Evolutionary conservation across 352 stramenopile genomes (phyloP).

Genomic region (Globisporangium middletonii): DNA sequence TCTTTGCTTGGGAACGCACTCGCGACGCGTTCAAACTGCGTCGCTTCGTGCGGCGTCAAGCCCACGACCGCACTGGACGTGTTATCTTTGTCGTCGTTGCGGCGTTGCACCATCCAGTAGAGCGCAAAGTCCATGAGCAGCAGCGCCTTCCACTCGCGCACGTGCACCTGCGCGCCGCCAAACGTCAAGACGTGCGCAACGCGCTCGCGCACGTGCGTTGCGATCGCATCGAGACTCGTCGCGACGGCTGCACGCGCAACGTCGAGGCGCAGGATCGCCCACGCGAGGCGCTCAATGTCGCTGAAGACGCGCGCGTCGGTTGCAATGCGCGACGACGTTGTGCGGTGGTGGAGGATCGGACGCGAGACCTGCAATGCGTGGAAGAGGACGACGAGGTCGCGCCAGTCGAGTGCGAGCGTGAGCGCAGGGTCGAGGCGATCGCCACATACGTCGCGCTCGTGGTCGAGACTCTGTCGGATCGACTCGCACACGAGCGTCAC

Average conservation of each 20-base stretch:
- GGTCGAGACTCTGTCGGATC: conserved; percentile 21
- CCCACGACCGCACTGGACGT: not conserved
- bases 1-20: conserved; percentile 3
- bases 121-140: conserved; percentile 67
- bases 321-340: conserved; percentile 40
- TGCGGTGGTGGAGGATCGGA: conserved; percentile 68
- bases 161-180: conserved; percentile 56
- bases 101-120: conserved; percentile 44
- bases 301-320: conserved; percentile 40
- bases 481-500: conserved; percentile 46
- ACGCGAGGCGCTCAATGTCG: conserved; percentile 40
- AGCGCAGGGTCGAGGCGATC: conserved; percentile 9
- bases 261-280: conserved; percentile 14
- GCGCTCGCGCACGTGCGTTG: conserved; percentile 26
- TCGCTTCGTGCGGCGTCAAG: not conserved
- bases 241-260: not conserved
- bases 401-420: conserved; percentile 29
- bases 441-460: conserved; percentile 1
- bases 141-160: conserved; percentile 71
- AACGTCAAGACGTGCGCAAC: conserved; percentile 48
- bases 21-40: not conserved
- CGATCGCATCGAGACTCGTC: conserved; percentile 4
- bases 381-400: conserved; percentile 62
- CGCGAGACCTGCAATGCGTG: conserved; percentile 73
- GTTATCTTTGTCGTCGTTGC: not conserved